These are phyloP conservation scores for Ogataea populi-albae DNA, from an alignment of 805 yeast genomes.

Conservation along the genomic window DNA sequence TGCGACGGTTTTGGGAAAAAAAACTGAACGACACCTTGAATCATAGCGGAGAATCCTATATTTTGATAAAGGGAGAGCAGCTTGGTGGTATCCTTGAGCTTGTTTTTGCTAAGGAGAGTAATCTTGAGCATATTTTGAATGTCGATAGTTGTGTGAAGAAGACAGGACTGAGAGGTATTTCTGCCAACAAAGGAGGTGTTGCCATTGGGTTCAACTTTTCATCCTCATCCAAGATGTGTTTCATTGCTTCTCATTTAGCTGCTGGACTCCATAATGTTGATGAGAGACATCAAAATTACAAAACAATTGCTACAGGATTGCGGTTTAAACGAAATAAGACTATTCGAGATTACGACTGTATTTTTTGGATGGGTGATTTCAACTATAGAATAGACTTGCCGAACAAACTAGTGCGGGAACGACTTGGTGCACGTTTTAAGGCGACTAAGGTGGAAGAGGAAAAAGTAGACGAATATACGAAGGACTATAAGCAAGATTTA, in stretches of 20 bases:
- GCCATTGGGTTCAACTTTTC: slow-evolving; percentile 54
- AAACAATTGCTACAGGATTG: slow-evolving; percentile 68
- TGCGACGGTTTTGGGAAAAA: slow-evolving; percentile 62
- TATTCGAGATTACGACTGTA: slow-evolving; percentile 74
- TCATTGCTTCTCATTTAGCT: slow-evolving; percentile 85
- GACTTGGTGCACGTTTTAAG: slow-evolving; percentile 14
- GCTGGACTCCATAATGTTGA: slow-evolving; percentile 83
- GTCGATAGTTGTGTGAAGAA: slow-evolving; percentile 76
- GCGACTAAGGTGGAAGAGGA: neutral
- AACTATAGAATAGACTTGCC: slow-evolving; percentile 77
- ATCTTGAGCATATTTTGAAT: slow-evolving; percentile 50
- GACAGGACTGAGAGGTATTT: slow-evolving; percentile 92
- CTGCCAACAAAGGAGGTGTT: slow-evolving; percentile 61
- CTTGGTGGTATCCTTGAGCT: slow-evolving; percentile 80
- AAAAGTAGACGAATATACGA: slow-evolving; percentile 1
- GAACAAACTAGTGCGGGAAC: slow-evolving; percentile 62
- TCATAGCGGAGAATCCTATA: slow-evolving; percentile 34
- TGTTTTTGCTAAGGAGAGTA: slow-evolving; percentile 59
- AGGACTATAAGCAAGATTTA: slow-evolving; percentile 13
- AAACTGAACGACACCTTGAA: slow-evolving; percentile 50
- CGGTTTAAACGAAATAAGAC: slow-evolving; percentile 56
- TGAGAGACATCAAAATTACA: slow-evolving; percentile 85
- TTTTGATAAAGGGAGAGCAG: slow-evolving; percentile 68
- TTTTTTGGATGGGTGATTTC: slow-evolving; percentile 92
- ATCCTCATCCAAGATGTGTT: slow-evolving; percentile 62